A percentile compares a stretch with the other conserved stretches of the same genome.
Evolutionary conservation across 2,329 filamentous ascomycete species (phyloP).

Genomic region (Fusarium sp.): DNA sequence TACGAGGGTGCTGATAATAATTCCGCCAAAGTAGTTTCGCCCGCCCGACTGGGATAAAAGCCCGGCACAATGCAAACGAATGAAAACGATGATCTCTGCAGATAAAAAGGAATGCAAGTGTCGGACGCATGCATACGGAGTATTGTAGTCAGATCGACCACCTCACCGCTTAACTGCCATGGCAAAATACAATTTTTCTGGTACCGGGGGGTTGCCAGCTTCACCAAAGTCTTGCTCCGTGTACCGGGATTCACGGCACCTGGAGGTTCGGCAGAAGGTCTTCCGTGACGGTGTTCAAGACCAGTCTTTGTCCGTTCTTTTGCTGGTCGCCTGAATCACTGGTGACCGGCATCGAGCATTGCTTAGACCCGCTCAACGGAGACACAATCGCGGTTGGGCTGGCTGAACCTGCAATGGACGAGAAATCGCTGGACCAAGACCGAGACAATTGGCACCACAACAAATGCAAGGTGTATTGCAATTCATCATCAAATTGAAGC

Average conservation of each 20-base stretch:
- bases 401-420: slow-evolving; percentile 10
- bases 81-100: slow-evolving; percentile 8
- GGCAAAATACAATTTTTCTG: not conserved
- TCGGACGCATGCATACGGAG: slow-evolving; percentile 1
- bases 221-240: slow-evolving; percentile 12
- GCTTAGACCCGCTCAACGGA: slow-evolving; percentile 17
- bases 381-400: slow-evolving; percentile 13
- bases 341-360: slow-evolving; percentile 8
- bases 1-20: not conserved
- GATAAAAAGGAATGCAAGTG: not conserved
- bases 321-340: slow-evolving; percentile 12
- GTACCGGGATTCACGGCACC: slow-evolving; percentile 11
- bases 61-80: not conserved
- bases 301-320: slow-evolving; percentile 15
- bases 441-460: slow-evolving; percentile 9
- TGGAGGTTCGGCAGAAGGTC: slow-evolving; percentile 1
- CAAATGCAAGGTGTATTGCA: not conserved
- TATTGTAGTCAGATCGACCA: not conserved
- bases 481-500: not conserved
- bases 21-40: not conserved
- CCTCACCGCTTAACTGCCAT: slow-evolving; percentile 1
- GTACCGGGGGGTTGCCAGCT: not conserved
- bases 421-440: slow-evolving; percentile 27
- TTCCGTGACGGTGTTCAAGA: slow-evolving; percentile 5
- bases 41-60: not conserved